Percentiles rank a stretch among this genome's conserved stretches.
Evolutionary conservation across 306 rosid genomes (phyloP).

Genomic region (Dryas drummondii): DNA sequence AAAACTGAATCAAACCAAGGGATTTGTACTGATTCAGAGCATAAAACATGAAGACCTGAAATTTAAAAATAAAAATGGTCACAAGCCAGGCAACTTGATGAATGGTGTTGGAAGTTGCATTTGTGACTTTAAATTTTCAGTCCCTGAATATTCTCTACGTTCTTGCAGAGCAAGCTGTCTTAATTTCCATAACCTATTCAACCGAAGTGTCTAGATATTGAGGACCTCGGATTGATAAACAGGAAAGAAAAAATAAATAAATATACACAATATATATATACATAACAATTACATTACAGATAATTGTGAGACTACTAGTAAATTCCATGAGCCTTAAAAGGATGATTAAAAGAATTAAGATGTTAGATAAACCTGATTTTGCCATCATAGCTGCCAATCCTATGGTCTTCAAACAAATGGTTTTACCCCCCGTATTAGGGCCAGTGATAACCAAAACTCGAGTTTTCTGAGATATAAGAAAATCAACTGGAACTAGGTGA

Average conservation of each 20-base stretch:
- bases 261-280: too few species aligned
- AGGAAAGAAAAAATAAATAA: too few species aligned
- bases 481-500: constrained; percentile 80
- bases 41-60: constrained; percentile 84
- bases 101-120: constrained; percentile 11
- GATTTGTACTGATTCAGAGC: constrained; percentile 82
- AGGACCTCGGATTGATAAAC: not conserved
- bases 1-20: constrained; percentile 96
- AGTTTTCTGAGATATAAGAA: constrained; percentile 60
- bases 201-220: not conserved
- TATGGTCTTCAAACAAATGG: constrained; percentile 83
- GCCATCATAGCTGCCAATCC: constrained; percentile 99
- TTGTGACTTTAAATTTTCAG: not conserved
- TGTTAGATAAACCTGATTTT: constrained; percentile 68
- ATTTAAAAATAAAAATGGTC: not conserved
- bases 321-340: constrained; percentile 12
- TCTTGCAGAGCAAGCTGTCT: not conserved
- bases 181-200: not conserved
- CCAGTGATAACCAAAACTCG: constrained; percentile 87
- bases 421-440: constrained; percentile 96
- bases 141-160: not conserved
- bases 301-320: not conserved
- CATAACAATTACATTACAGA: not conserved
- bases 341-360: constrained; percentile 1
- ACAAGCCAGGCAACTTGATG: not conserved